Evolutionary conservation across 805 yeast species (phyloP).

Genomic region (Starmerella bombi): DNA sequence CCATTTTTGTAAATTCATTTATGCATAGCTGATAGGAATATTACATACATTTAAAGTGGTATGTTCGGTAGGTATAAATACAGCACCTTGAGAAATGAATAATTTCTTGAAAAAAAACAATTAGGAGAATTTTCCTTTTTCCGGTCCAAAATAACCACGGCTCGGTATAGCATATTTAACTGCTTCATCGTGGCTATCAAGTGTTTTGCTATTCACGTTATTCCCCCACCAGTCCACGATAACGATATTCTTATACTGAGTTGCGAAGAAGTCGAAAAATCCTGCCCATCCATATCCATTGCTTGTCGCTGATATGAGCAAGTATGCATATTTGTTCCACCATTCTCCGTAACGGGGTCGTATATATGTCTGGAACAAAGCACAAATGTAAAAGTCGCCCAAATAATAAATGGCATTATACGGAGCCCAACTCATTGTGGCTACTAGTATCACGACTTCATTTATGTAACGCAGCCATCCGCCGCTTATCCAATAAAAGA

Average conservation of each 20-base stretch:
- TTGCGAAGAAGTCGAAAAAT: conserved; percentile 33
- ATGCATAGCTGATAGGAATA: too few relatives aligned
- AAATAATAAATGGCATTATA: conserved; percentile 34
- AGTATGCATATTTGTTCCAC: conserved; percentile 43
- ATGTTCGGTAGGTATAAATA: conserved; percentile 18
- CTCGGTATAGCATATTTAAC: conserved; percentile 14
- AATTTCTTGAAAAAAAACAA: background rate
- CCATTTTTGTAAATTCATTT: too few relatives aligned
- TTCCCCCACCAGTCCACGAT: conserved; percentile 55
- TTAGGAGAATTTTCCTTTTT: conserved; percentile 18
- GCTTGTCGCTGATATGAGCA: conserved; percentile 36
- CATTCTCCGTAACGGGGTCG: conserved; percentile 33
- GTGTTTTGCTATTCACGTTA: conserved; percentile 6
- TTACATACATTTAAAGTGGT: too few relatives aligned
- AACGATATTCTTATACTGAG: conserved; percentile 36
- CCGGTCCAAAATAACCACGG: conserved; percentile 26
- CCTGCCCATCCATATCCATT: conserved; percentile 41
- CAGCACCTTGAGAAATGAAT: conserved; percentile 3
- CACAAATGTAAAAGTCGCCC: conserved; percentile 31
- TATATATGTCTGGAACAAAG: conserved; percentile 34
- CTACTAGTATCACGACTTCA: conserved; percentile 9
- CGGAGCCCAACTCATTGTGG: conserved; percentile 29
- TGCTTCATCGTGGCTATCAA: conserved; percentile 11
- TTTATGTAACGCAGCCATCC: conserved; percentile 6
- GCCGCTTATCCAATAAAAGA: conserved; percentile 35